Evolutionary conservation across 2,329 filamentous ascomycete genomes (phyloP), one percentile per base, ranked within the genome.

Genomic region (Talaromyces sp.): DNA sequence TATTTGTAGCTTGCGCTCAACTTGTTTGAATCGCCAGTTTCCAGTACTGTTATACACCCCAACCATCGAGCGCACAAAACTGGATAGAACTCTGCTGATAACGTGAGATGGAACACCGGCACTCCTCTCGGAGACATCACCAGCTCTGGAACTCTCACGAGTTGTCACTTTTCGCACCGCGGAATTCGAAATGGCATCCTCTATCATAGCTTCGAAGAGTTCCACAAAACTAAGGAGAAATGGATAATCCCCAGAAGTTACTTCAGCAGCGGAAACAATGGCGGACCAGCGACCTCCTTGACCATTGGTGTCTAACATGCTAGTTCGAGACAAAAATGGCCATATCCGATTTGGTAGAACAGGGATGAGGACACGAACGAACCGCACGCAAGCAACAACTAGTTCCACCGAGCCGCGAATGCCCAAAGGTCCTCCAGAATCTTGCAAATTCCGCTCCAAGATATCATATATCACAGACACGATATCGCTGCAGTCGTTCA

Each of bases 21-120:
- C 81, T 1, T 83, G 81, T 7, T 84, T 81, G 71, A 95, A 97
- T 65, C 88, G 88, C 94, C 93, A 99, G 5, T 87, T 91, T 31
- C 86, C 85, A 41, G 89, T 90, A 72, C 89, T 94, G 75, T 96
- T 92, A 66, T 95, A 88, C 7, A 95, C 84, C 69, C 96, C 92
- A 26, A 95, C 83, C 64, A 91, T 82, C 1, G 88, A 87, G 65
- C 89, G 87, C 7, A 88, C 87, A 67, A 93, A 89, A 3, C 88
- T 86, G 52, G 88, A 79, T 43, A 91, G 80, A 19, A 92, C 87
- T 54, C 85, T 85, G 51, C 85, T 83, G 66, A 96, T 83, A 43
- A 89, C 83, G 70, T 91, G 88, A 65, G 95, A 89, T 5, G 92
- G 89, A 32, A 91, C 87, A 6, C 88, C 88, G 41, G 89, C 83